phyloP scores from a whole-genome alignment of 805 yeast species.

The Limtongia smithiae region DNA sequence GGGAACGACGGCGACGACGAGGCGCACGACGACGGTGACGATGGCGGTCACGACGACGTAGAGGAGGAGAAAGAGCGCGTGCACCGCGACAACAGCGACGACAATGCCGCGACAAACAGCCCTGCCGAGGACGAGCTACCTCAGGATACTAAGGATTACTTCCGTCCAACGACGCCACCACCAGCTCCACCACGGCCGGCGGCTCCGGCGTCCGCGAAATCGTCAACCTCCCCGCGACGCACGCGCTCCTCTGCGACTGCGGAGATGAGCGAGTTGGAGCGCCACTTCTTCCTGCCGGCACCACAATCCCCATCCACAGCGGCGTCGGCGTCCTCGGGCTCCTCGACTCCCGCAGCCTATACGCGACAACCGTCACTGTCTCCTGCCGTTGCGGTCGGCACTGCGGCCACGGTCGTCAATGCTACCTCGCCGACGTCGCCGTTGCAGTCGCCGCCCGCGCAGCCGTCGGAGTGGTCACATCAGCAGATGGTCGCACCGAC shows the following conservation, averaged over 20 bases:
- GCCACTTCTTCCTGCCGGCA: slow-evolving; percentile 17
- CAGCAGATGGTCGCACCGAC: slow-evolving; percentile 22
- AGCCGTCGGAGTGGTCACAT: slow-evolving; percentile 25
- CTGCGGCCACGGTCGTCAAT: too few species aligned
- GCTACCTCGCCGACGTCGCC: too few species aligned
- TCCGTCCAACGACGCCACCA: neutral
- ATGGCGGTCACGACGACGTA: slow-evolving; percentile 1
- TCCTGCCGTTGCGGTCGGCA: too few species aligned
- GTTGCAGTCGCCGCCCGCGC: neutral
- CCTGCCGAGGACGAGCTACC: neutral
- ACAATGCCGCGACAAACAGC: neutral
- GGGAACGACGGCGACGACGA: neutral
- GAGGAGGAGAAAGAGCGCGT: neutral
- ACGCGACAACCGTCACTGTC: neutral
- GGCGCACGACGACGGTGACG: slow-evolving; percentile 1
- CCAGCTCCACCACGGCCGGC: neutral
- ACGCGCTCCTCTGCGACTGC: too few species aligned
- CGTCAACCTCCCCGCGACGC: slow-evolving; percentile 1
- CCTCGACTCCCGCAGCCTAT: neutral
- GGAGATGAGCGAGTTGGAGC: slow-evolving; percentile 17
- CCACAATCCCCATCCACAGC: neutral
- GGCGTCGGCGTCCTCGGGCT: neutral
- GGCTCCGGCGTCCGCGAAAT: neutral
- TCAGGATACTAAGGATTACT: neutral
- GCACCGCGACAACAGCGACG: neutral